These are phyloP conservation scores for Agrostemma githago DNA, from an alignment of 148 eudicot genomes.

Conservation along the genomic window DNA sequence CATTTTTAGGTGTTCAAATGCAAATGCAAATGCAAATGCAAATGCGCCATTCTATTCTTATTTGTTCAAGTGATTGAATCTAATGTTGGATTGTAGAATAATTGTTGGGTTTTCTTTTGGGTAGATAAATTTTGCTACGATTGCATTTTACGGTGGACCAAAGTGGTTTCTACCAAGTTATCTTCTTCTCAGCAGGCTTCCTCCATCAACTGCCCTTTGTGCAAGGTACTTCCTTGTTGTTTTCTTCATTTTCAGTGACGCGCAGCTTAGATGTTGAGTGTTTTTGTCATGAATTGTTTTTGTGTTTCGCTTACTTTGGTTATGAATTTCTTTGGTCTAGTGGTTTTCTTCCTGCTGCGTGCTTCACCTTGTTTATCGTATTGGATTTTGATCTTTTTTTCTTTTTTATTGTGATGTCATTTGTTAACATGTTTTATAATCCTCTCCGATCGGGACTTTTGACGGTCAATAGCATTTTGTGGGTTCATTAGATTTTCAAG, in stretches of 20 bases:
- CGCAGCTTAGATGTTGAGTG: too few relatives aligned
- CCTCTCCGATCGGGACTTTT: not conserved
- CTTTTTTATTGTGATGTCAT: not conserved
- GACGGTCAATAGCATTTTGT: not conserved
- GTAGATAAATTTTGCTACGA: constrained; percentile 78
- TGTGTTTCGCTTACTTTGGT: not conserved
- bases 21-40: too few relatives aligned
- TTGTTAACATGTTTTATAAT: not conserved
- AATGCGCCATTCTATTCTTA: not conserved
- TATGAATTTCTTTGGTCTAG: not conserved
- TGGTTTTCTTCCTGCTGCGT: not conserved
- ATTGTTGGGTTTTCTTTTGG: constrained; percentile 6
- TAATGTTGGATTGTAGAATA: not conserved
- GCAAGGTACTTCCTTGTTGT: constrained; percentile 50
- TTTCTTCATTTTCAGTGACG: not conserved
- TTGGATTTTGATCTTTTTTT: too few relatives aligned
- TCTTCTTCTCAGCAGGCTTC: constrained; percentile 35
- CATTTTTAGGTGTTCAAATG: too few relatives aligned
- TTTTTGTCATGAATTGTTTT: not conserved
- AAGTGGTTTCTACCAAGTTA: constrained; percentile 50
- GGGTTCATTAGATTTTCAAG: not conserved
- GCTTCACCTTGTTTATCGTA: not conserved
- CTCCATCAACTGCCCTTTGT: constrained; percentile 72
- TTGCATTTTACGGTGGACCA: constrained; percentile 72
- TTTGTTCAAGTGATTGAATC: not conserved